phyloP scores from a whole-genome alignment of 768 basidiomycete genomes.

The Neoboletus brunneissimus region DNA sequence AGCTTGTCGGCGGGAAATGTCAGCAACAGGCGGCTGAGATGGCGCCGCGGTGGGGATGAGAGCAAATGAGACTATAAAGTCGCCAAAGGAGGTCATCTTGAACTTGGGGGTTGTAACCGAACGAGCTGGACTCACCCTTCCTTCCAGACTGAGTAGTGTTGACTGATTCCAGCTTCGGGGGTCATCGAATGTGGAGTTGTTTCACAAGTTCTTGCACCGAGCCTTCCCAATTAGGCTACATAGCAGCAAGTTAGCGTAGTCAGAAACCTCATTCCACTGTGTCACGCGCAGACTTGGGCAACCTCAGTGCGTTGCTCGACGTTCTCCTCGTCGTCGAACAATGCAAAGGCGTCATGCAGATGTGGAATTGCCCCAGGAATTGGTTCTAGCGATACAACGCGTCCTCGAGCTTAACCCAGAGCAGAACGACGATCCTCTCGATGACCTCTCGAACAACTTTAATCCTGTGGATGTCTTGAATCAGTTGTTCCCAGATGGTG shows the following conservation, averaged over 20 bases:
- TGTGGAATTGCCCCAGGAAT: slow-evolving; percentile 61
- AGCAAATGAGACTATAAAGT: slow-evolving; percentile 18
- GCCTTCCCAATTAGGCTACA: slow-evolving; percentile 13
- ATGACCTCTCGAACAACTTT: slow-evolving; percentile 57
- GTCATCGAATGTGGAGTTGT: neutral
- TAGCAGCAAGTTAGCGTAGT: no score
- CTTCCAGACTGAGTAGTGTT: neutral
- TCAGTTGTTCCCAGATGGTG: slow-evolving; percentile 78
- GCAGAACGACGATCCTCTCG: slow-evolving; percentile 50
- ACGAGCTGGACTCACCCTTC: neutral
- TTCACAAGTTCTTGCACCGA: neutral
- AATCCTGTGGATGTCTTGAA: slow-evolving; percentile 52
- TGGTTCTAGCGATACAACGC: slow-evolving; percentile 68
- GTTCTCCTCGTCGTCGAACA: neutral
- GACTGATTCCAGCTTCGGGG: neutral
- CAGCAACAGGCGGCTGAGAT: neutral
- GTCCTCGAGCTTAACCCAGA: slow-evolving; percentile 54
- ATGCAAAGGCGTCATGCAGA: slow-evolving; percentile 24
- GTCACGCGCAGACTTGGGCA: neutral
- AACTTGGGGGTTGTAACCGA: neutral
- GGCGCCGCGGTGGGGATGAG: slow-evolving; percentile 3
- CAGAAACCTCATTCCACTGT: neutral
- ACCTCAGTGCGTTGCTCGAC: neutral
- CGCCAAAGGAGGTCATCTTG: slow-evolving; percentile 22
- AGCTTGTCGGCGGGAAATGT: neutral